Evolutionary conservation across 179 eudicot species (phyloP).

Genomic region (Actinidia arguta): DNA sequence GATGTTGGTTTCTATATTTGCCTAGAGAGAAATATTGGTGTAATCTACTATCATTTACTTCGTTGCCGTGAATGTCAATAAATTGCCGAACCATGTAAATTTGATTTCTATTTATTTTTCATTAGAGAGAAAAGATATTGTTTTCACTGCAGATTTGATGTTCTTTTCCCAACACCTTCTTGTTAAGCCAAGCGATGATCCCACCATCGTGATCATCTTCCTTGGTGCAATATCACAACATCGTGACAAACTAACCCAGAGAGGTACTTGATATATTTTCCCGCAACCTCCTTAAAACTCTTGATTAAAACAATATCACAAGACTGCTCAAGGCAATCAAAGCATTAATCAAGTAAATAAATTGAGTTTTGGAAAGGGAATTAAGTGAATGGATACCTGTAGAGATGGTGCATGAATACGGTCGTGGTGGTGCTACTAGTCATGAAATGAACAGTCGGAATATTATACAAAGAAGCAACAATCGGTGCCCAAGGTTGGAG

Average conservation of each 20-base stretch:
- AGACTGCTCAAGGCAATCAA: neutral
- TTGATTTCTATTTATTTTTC: no score
- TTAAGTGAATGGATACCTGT: neutral
- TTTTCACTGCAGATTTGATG: no score
- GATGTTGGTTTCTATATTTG: no score
- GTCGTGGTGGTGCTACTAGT: conserved; percentile 14
- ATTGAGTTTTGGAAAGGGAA: neutral
- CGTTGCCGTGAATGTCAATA: no score
- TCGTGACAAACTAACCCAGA: neutral
- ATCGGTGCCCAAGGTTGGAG: conserved; percentile 24
- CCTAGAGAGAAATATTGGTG: no score
- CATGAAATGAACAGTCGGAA: conserved; percentile 16
- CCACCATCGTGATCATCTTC: no score
- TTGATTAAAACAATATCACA: conserved; percentile 9
- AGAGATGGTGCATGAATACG: conserved; percentile 8
- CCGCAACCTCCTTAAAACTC: conserved; percentile 19
- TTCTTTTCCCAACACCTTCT: no score
- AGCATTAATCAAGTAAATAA: neutral
- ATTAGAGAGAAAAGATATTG: no score
- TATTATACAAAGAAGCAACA: neutral
- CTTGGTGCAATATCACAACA: no score
- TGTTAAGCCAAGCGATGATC: no score
- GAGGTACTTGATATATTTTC: conserved; percentile 11
- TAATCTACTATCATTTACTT: no score
- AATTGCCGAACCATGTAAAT: no score